Base-by-base conservation (phyloP, 192 early-diverging fungal species). In the Pilaira anomala region DNA sequence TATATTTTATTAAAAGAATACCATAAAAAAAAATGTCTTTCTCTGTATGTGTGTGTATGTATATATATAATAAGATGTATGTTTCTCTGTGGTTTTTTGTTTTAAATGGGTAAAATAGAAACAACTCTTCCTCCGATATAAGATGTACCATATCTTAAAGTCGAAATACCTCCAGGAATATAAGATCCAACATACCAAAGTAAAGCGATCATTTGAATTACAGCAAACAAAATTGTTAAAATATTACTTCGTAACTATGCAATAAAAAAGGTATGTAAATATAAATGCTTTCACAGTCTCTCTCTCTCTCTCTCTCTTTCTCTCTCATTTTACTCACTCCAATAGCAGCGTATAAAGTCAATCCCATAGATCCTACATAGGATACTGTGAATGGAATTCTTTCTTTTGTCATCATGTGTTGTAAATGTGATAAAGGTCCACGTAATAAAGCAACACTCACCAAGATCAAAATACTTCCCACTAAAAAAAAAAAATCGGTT, bases 291-390 rank as follows among this genome's bases (percentile, higher is more conserved):
- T 14, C 3, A 1, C 7, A 45, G n/a, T n/a, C n/a, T n/a, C n/a
- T n/a, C n/a, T n/a, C n/a, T 2, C 7, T 8, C 21, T 14, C 13
- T 11, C 30, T 36, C 16, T 21, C 3, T n/a, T 0, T 24, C 7
- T n/a, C n/a, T n/a, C n/a, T n/a, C n/a, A n/a, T n/a, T n/a, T n/a
- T n/a, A n/a, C 83, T 80, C 85, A 90, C 87, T 45, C 82, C 82
- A 26, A 95, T 59, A 24, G 91, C 88, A 68, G 88, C 89, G 60
- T 91, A 97, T 57, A 98, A 79, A 2, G 93, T 95, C 50, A 92
- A 74, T 28, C 80, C 71, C 81, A 98, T 88, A 24, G 90, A 90
- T 22, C 85, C 87, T 44, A 97, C 71, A 65, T 97, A 97, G 8
- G 83, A 72, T 16, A 72, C 57, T 1, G 92, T 94, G 62, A 95